A percentile compares a stretch with the other conserved stretches of the same genome.
These are phyloP conservation scores for Suillus hirtellus DNA, from an alignment of 768 basidiomycete species.

Conservation along the genomic window DNA sequence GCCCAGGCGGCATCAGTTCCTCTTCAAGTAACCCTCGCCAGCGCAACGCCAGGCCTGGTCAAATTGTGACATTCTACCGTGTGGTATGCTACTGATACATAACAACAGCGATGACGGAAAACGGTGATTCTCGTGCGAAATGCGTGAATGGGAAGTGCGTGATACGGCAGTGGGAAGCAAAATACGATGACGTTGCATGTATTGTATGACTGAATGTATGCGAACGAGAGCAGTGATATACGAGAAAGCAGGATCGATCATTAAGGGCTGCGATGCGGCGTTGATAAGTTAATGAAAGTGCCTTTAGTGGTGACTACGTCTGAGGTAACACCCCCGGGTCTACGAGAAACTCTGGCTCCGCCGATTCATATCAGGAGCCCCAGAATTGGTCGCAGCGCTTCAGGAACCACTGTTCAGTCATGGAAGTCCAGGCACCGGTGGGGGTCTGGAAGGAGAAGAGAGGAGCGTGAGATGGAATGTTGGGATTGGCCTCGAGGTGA, in stretches of 20 bases:
- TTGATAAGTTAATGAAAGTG: neutral
- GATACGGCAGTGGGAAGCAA: neutral
- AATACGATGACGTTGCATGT: neutral
- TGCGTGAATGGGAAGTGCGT: neutral
- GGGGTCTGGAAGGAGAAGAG: conserved; percentile 1
- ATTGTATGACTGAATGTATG: conserved; percentile 1
- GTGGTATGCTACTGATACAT: neutral
- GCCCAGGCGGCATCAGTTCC: neutral
- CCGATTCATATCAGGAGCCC: neutral
- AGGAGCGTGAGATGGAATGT: conserved; percentile 19
- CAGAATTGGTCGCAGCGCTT: conserved; percentile 4
- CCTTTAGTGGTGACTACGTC: neutral
- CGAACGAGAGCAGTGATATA: neutral
- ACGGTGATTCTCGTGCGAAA: neutral
- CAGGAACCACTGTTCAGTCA: conserved; percentile 7
- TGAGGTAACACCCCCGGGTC: neutral
- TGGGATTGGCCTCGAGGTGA: conserved; percentile 22
- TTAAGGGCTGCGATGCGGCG: neutral
- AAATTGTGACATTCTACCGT: neutral
- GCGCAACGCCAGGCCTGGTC: neutral
- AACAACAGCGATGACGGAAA: neutral
- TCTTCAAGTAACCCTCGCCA: neutral
- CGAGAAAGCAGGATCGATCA: neutral
- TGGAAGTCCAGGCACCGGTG: neutral
- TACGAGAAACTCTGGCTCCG: neutral